Evolutionary conservation across 1,284 basidiomycete species (phyloP), one percentile per base, ranked within the genome.

Genomic region (Moniliophthora roreri): DNA sequence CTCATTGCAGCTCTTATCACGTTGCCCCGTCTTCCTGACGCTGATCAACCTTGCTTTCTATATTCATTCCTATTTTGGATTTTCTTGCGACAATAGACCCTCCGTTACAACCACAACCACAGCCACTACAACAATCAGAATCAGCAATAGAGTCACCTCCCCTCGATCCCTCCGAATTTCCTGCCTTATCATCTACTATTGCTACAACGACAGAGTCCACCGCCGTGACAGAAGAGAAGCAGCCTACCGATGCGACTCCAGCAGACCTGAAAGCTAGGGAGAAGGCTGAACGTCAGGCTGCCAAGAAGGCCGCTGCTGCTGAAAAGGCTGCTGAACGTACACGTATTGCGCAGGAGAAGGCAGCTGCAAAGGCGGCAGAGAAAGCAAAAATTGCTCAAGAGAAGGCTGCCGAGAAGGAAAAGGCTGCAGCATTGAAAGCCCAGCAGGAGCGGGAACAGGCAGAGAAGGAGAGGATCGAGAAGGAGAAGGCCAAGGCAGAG

Each of bases 161-260:
- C 54, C 74, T 91, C 57, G 87, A 88, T 59, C 72, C 82, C 44
- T 73, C 80, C 63, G 89, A 91, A 66, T 91, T 91, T 65, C 89
- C 89, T 54, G 86, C 82, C 21, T 69, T 87, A 37, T 70, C 73
- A 28, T 58, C 62, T 20, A 54, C 57, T 26, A 62, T 62, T 54
- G 55, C 62, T 51, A 61, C 67, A 42, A 65, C 56, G 28, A 53
- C 63, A 50, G 54, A 32, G 26, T 46, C 55, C 28, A 47, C 56
- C 28, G 52, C 63, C 50, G 54, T 32, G 28, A 46, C 48, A 56
- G 54, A 48, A 23, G 50, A 58, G 41, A 58, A 66, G 26, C 62
- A 72, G 50, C 63, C 65, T 34, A 58, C 63, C 39, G 60, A 62
- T 49, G 62, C 68, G 41, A 63, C 66, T 10, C 58, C 18, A 44